These are phyloP conservation scores for Aegilops speltoides DNA, from an alignment of 176 grass and related monocot genomes.

Conservation along the genomic window DNA sequence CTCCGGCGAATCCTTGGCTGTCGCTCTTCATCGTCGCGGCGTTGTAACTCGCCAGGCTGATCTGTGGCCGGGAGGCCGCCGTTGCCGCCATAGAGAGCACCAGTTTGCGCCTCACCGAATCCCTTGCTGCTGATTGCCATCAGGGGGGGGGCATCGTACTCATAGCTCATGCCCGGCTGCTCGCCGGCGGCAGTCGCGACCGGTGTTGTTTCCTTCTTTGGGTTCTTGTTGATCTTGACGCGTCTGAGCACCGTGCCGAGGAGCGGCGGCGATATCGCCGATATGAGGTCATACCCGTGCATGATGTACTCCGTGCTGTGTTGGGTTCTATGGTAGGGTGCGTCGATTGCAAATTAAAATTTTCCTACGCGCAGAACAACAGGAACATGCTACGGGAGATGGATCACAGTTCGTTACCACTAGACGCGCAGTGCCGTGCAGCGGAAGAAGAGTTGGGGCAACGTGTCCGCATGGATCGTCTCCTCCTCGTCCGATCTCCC, in stretches of 20 bases:
- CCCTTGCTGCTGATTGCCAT: neutral
- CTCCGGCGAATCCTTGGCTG: neutral
- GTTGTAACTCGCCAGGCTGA: neutral
- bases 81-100: neutral
- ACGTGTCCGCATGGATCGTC: no score
- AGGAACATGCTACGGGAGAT: no score
- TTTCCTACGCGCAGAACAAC: no score
- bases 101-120: neutral
- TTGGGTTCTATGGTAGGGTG: no score
- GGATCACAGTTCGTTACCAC: no score
- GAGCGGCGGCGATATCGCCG: neutral
- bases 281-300: slow-evolving; percentile 2
- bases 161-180: neutral
- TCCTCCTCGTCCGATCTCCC: no score
- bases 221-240: neutral
- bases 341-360: no score
- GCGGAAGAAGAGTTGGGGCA: no score
- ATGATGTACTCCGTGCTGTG: slow-evolving; percentile 25
- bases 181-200: neutral
- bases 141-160: neutral
- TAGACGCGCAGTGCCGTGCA: no score
- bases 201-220: neutral
- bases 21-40: neutral
- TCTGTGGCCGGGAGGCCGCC: neutral
- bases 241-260: neutral